Percentiles rank a stretch among this genome's conserved stretches.
Conservation (phyloP, 228 moss, liverwort and hornwort species). For the Sphagnum fallax region DNA sequence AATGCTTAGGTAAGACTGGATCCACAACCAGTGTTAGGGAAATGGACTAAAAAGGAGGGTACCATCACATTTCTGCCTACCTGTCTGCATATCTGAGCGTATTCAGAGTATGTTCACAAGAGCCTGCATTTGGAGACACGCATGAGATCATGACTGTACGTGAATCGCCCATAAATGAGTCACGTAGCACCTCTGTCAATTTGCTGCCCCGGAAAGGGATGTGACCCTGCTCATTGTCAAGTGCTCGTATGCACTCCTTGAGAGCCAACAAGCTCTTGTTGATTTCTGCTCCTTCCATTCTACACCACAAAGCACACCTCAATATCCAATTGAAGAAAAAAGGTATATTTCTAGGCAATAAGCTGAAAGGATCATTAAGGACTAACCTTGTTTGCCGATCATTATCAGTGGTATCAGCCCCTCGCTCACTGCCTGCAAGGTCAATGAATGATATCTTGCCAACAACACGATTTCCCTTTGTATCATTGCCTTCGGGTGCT, state of each 20-base stretch:
- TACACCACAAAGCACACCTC: conserved; percentile 5
- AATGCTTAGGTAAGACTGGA: too few species aligned
- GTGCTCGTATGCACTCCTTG: conserved; percentile 99
- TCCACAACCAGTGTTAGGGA: too few species aligned
- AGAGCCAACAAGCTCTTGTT: conserved; percentile 97
- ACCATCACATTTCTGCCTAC: conserved; percentile 14
- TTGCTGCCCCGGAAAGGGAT: conserved; percentile 99
- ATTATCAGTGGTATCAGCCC: conserved; percentile 98
- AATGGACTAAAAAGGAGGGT: too few species aligned
- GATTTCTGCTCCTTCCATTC: conserved; percentile 99
- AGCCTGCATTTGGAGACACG: conserved; percentile 95
- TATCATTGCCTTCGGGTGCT: conserved; percentile 73
- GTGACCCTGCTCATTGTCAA: conserved; percentile 98
- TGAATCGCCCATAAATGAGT: conserved; percentile 97
- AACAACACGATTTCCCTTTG: conserved; percentile 44
- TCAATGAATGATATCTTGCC: conserved; percentile 98
- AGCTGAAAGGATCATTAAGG: not conserved
- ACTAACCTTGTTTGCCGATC: conserved; percentile 94
- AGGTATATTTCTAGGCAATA: too few species aligned
- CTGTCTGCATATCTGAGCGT: conserved; percentile 99
- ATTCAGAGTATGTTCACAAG: conserved; percentile 98
- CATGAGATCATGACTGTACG: conserved; percentile 99
- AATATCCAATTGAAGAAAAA: too few species aligned
- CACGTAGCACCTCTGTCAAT: conserved; percentile 98
- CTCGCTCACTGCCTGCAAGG: conserved; percentile 98